A percentile compares a stretch with the other conserved stretches of the same genome.
Conservation (phyloP, 2,329 filamentous ascomycete species). For the Verruconis gallopava region DNA sequence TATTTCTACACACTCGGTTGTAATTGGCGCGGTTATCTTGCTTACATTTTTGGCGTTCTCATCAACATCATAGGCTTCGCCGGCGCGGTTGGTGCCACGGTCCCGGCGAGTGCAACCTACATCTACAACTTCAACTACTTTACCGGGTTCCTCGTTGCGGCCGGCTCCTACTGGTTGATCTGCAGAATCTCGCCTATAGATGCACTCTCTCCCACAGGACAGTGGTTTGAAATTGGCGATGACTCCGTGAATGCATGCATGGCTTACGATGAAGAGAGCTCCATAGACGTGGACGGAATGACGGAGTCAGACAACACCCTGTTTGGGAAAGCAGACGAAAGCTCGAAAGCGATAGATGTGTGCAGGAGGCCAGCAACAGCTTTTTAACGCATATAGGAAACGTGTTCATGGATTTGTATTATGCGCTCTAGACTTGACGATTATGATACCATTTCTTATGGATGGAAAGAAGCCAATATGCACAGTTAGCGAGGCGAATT, state of each 20-base stretch:
- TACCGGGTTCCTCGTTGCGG: slow-evolving; percentile 62
- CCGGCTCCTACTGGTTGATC: slow-evolving; percentile 53
- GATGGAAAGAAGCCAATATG: too few species aligned
- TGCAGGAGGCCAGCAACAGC: too few species aligned
- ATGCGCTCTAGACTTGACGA: too few species aligned
- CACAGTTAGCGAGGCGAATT: too few species aligned
- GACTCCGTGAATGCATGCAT: slow-evolving; percentile 26
- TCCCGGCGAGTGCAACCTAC: slow-evolving; percentile 69
- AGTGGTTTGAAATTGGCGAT: slow-evolving; percentile 65
- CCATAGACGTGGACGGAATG: neutral
- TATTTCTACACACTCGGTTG: slow-evolving; percentile 67
- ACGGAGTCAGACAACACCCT: too few species aligned
- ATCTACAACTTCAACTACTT: slow-evolving; percentile 92
- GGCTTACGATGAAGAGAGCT: slow-evolving; percentile 16
- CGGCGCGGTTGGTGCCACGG: slow-evolving; percentile 57
- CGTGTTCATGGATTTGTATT: too few species aligned
- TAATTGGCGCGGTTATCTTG: slow-evolving; percentile 71
- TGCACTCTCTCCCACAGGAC: slow-evolving; percentile 49
- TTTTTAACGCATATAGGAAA: too few species aligned
- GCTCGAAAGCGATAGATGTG: too few species aligned
- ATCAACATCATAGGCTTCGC: slow-evolving; percentile 90
- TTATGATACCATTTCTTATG: too few species aligned
- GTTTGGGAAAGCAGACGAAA: too few species aligned
- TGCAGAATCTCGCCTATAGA: slow-evolving; percentile 60
- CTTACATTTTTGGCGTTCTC: slow-evolving; percentile 71